Conservation (phyloP, 495 filamentous ascomycete genomes). For the Penicillium macrosclerotiorum region DNA sequence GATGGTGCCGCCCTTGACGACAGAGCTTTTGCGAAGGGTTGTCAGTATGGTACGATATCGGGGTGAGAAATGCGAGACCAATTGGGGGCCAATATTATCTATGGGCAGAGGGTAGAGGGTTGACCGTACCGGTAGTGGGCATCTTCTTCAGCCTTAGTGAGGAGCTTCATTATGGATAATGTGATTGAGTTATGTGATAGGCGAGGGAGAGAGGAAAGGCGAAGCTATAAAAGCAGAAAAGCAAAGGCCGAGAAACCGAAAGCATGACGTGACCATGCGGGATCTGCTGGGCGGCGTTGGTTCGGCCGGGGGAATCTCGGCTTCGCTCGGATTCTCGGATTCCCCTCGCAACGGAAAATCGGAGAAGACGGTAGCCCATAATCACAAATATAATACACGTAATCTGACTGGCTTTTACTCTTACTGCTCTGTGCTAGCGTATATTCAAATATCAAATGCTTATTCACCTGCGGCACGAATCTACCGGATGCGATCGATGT, state of each 20-base stretch:
- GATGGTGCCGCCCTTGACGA: constrained; percentile 72
- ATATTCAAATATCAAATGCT: not conserved
- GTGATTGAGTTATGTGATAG: constrained; percentile 2
- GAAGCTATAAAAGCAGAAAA: constrained; percentile 14
- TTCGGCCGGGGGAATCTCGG: constrained; percentile 26
- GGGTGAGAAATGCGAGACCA: too few relatives aligned
- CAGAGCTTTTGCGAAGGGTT: constrained; percentile 46
- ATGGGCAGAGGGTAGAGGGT: not conserved
- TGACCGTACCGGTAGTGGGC: constrained; percentile 57
- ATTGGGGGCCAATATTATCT: not conserved
- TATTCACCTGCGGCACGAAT: constrained; percentile 5
- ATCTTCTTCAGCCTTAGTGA: constrained; percentile 88
- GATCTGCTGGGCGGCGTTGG: constrained; percentile 21
- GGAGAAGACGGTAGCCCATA: not conserved
- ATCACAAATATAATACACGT: not conserved
- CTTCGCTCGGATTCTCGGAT: constrained; percentile 1
- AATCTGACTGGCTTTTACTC: constrained; percentile 4
- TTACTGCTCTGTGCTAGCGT: not conserved
- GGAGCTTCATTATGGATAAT: constrained; percentile 74
- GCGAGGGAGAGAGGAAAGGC: constrained; percentile 2
- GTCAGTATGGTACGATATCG: constrained; percentile 24
- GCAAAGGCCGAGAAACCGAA: constrained; percentile 31
- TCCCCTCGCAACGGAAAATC: not conserved
- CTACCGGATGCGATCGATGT: constrained; percentile 14
- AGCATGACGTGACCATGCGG: constrained; percentile 26